Base-by-base conservation (phyloP, 1,139 yeast species). In the Scheffersomyces stambukii region DNA sequence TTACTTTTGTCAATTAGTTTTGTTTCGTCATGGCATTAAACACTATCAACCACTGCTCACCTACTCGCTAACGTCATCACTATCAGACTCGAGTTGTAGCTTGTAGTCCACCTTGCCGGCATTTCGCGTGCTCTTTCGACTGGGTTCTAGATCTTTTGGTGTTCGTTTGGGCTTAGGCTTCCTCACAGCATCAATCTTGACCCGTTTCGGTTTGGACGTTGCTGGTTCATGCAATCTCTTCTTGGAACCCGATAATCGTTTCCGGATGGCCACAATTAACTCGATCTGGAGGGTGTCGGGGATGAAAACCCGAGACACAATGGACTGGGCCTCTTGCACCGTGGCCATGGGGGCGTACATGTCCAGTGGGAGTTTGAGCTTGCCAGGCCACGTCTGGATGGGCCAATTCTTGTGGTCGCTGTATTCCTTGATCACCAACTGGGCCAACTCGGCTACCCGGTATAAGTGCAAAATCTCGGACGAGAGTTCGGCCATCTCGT, bases 311-410 rank as follows among this genome's bases (percentile, higher is more conserved):
- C 58, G 68, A 2, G 71, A 53, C 2, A 70, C 64, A 35, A 70
- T 51, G 7, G 46, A 46, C 37, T 70, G 75, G 1, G 74, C 73
- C 38, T 68, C 75, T 16, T 51, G 47, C 6, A 62, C 46, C 23
- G 64, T 54, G 2, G 59, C 50, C 68, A 81, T 77, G 1, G 83
- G 76, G 8, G 65, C 59, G 52, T 68, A 85, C 8, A 82, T 54
- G 45, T 84, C 95, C 8, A 66, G 55, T 0, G 93, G 81, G 16
- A 86, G 54, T 19, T 73, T 73, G 16, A 82, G 53, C 42, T 79
- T 81, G 1, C 91, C 93, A 0, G 95, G 94, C 77, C 91, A 88
- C 0, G 89, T 77, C 18, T 78, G 74, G 37, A 83, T 63, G 13
- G 73, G 71, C 95, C 95, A 85, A 28, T 65, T 67, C 44, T 70